phyloP scores from a whole-genome alignment of 306 rosid species.

The Gillenia trifoliata region DNA sequence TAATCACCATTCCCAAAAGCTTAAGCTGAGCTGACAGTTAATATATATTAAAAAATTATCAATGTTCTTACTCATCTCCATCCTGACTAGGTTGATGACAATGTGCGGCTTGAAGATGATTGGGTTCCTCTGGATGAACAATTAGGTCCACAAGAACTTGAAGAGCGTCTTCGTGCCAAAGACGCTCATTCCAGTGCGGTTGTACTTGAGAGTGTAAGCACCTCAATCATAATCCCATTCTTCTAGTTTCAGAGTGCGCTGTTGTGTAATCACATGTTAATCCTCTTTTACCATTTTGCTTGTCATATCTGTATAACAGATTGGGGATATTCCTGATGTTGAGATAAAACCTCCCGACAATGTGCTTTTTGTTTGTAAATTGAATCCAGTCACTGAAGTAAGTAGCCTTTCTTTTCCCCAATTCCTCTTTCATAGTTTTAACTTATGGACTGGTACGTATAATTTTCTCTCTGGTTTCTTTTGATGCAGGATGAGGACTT shows the following conservation, averaged over 20 bases:
- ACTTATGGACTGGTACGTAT: not conserved
- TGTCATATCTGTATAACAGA: constrained; percentile 37
- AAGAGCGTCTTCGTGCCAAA: constrained; percentile 74
- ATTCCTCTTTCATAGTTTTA: not conserved
- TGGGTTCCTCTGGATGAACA: constrained; percentile 97
- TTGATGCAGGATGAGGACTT: constrained; percentile 81
- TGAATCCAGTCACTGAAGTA: constrained; percentile 96
- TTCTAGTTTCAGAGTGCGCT: not conserved
- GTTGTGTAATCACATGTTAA: not conserved
- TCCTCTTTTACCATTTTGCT: constrained; percentile 8
- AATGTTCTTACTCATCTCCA: constrained; percentile 7
- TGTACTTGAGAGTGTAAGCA: constrained; percentile 92
- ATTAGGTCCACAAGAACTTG: constrained; percentile 67
- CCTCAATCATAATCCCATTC: not conserved
- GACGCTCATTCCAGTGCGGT: constrained; percentile 94
- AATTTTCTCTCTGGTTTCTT: not conserved
- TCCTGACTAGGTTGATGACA: constrained; percentile 62
- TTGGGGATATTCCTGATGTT: constrained; percentile 98
- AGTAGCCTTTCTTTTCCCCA: constrained; percentile 12
- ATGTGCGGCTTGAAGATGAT: constrained; percentile 93
- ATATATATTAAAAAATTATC: not conserved
- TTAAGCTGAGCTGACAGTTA: not conserved
- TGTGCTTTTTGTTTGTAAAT: constrained; percentile 88
- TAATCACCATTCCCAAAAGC: not conserved
- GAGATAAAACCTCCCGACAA: constrained; percentile 91